These are phyloP conservation scores for Phytophthora cajani DNA, from an alignment of 352 stramenopile genomes.

Conservation along the genomic window DNA sequence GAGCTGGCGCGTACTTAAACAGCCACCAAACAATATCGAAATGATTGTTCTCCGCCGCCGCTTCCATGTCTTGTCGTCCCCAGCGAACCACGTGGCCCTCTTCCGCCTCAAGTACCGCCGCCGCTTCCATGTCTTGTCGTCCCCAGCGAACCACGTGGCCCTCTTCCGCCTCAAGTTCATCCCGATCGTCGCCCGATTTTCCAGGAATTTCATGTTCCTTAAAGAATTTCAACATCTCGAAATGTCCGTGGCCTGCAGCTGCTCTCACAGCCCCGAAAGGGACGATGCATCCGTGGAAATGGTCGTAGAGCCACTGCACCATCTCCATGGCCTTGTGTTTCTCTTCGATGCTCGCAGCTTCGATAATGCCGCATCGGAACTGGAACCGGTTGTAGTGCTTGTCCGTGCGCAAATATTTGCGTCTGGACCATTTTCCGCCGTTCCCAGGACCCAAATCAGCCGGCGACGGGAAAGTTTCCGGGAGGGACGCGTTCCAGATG, in stretches of 20 bases:
- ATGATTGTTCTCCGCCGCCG: background rate
- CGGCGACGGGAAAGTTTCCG: background rate
- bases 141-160: background rate
- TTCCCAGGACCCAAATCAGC: slow-evolving; percentile 3
- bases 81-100: background rate
- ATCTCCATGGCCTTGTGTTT: background rate
- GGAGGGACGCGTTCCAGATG: slow-evolving; percentile 2
- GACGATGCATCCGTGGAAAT: background rate
- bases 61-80: background rate
- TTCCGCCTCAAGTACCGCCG: background rate
- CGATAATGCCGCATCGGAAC: slow-evolving; percentile 2
- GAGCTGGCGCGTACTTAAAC: background rate
- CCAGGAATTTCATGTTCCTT: background rate
- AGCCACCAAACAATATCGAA: background rate
- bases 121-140: background rate
- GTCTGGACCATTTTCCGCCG: slow-evolving; percentile 5
- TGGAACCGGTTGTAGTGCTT: slow-evolving; percentile 6
- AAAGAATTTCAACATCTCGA: background rate
- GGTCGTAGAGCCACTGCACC: background rate
- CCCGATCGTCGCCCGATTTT: background rate
- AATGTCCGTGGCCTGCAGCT: background rate
- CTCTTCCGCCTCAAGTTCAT: background rate
- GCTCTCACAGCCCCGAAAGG: background rate
- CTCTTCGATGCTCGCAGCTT: background rate
- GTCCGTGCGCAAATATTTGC: slow-evolving; percentile 7